Conservation (phyloP, 2,329 filamentous ascomycete genomes). For the Calonectria fujianensis region DNA sequence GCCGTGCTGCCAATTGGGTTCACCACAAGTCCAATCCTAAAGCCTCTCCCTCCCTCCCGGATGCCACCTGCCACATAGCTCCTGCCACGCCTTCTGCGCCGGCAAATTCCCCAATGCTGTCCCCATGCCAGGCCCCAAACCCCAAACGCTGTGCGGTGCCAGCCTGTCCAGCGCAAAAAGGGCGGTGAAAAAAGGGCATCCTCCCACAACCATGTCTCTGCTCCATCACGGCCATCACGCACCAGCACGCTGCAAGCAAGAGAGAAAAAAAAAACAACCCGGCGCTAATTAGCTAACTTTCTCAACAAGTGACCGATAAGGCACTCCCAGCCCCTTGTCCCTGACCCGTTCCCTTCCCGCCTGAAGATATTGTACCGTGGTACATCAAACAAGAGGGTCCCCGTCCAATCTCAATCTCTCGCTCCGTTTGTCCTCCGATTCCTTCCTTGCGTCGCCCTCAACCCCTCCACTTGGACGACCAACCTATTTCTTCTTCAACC, state of each 20-base stretch:
- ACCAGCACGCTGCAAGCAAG: slow-evolving; percentile 15
- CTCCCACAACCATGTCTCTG: slow-evolving; percentile 16
- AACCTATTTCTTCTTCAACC: slow-evolving; percentile 36
- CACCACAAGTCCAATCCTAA: slow-evolving; percentile 13
- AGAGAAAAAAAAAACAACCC: slow-evolving; percentile 27
- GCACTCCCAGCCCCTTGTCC: slow-evolving; percentile 28
- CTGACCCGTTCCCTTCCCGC: slow-evolving; percentile 32
- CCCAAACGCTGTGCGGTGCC: neutral
- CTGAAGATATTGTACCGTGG: slow-evolving; percentile 25
- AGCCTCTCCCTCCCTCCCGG: slow-evolving; percentile 16
- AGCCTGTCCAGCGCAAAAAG: slow-evolving; percentile 26
- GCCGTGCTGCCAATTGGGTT: slow-evolving; percentile 16
- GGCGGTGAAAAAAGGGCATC: slow-evolving; percentile 37
- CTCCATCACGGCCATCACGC: slow-evolving; percentile 27
- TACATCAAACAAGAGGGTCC: slow-evolving; percentile 28
- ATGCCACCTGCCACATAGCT: slow-evolving; percentile 27
- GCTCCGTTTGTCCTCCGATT: slow-evolving; percentile 44
- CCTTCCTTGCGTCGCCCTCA: slow-evolving; percentile 42
- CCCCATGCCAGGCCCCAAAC: slow-evolving; percentile 18
- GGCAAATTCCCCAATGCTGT: neutral
- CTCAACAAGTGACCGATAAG: slow-evolving; percentile 37
- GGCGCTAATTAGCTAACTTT: slow-evolving; percentile 36
- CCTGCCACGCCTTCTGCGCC: slow-evolving; percentile 20
- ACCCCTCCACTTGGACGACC: slow-evolving; percentile 38
- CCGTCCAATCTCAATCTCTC: slow-evolving; percentile 50